phyloP scores from a whole-genome alignment of 495 filamentous ascomycete genomes.

The Ramalina peruviana region DNA sequence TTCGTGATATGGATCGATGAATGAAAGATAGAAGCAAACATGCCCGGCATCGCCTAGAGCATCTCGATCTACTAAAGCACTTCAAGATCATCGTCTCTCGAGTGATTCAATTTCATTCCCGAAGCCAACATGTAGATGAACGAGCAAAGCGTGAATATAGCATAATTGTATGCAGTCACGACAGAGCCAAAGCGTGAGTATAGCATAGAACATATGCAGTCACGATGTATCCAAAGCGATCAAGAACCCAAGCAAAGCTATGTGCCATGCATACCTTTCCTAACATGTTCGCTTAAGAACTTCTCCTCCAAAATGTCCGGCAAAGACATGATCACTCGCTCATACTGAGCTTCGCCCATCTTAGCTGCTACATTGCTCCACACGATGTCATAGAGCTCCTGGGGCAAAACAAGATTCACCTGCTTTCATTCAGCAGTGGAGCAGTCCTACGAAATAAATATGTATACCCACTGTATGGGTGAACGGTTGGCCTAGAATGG shows the following conservation, averaged over 20 bases:
- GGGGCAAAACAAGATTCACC: slow-evolving; percentile 64
- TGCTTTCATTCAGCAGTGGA: slow-evolving; percentile 22
- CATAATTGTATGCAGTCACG: too few relatives aligned
- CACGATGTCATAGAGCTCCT: slow-evolving; percentile 46
- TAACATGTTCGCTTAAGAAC: slow-evolving; percentile 82
- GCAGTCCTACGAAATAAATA: slow-evolving; percentile 3
- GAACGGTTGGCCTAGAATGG: slow-evolving; percentile 53
- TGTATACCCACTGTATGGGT: slow-evolving; percentile 49
- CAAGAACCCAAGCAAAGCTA: not conserved
- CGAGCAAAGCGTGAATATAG: too few relatives aligned
- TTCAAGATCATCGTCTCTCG: too few relatives aligned
- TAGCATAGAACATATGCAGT: too few relatives aligned
- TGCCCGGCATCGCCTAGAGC: too few relatives aligned
- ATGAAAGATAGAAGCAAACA: too few relatives aligned
- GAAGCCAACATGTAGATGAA: too few relatives aligned
- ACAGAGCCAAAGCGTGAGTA: too few relatives aligned
- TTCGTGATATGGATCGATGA: too few relatives aligned
- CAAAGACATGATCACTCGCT: slow-evolving; percentile 61
- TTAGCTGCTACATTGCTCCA: slow-evolving; percentile 36
- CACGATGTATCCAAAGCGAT: not conserved
- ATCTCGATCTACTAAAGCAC: too few relatives aligned
- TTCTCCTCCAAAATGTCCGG: slow-evolving; percentile 54
- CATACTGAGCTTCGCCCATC: slow-evolving; percentile 37
- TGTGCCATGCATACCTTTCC: slow-evolving; percentile 41
- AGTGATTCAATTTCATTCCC: too few relatives aligned